A percentile compares a stretch with the other conserved stretches of the same genome.
Evolutionary conservation across 768 basidiomycete species (phyloP).

Genomic region (Podaxis pistillaris): DNA sequence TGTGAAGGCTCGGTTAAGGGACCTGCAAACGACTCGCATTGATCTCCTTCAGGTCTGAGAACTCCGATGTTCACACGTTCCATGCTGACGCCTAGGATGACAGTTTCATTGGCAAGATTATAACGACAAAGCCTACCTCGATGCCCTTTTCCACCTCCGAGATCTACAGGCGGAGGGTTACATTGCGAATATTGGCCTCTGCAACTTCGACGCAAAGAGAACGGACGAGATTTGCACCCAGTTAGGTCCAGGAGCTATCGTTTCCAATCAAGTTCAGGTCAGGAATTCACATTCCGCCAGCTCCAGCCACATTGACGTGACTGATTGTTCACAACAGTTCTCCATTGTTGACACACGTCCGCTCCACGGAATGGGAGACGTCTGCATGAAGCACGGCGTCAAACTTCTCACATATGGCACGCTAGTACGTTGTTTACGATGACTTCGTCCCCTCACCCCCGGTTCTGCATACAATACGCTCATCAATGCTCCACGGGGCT

Average conservation of each 20-base stretch:
- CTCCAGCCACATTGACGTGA: not conserved
- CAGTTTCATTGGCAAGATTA: conserved; percentile 84
- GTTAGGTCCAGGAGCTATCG: conserved; percentile 65
- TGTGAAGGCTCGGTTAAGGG: conserved; percentile 63
- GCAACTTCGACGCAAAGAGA: conserved; percentile 72
- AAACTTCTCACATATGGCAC: conserved; percentile 81
- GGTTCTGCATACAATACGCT: not conserved
- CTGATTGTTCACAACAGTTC: conserved; percentile 43
- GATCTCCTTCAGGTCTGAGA: conserved; percentile 67
- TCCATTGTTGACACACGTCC: conserved; percentile 78
- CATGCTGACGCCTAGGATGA: conserved; percentile 2
- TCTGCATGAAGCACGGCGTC: conserved; percentile 66
- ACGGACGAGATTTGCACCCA: conserved; percentile 77
- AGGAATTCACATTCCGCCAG: conserved; percentile 14
- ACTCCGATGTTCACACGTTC: conserved; percentile 2
- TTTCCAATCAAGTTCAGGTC: conserved; percentile 82
- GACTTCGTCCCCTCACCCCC: not conserved
- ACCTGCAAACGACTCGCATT: conserved; percentile 54
- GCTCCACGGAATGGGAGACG: conserved; percentile 70
- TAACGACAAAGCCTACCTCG: conserved; percentile 38
- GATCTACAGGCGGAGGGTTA: conserved; percentile 56
- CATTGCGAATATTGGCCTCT: conserved; percentile 66
- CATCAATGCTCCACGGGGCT: not conserved
- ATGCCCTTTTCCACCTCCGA: conserved; percentile 47
- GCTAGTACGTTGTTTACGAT: conserved; percentile 41